Base-by-base conservation (phyloP, 176 grass and related monocot genomes). In the Zea luxurians region DNA sequence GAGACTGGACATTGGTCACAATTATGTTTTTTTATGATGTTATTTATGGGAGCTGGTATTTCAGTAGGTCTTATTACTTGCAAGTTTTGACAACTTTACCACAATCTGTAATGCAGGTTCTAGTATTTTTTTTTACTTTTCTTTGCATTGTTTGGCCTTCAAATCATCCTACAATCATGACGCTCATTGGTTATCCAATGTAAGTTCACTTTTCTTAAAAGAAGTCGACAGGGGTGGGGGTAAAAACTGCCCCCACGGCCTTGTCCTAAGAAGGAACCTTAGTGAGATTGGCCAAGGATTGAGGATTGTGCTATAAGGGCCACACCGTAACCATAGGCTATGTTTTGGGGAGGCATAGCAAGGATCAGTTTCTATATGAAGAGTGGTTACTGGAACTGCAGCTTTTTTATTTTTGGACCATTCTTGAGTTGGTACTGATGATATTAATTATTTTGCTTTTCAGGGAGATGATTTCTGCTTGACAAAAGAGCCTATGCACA, bases 71-170 rank as follows among this genome's bases (percentile, higher is more conserved):
- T 8, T 21, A 76, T 9, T 10, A 83, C 15, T 6, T 10, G 13
- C 43, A 70, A 8, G 12, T 13, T 70, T 40, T 4, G 43, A 53
- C 44, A 52, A 53, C 10, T 67, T 61, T 67, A 52, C 36, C 43
- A 73, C 18, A 11, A 44, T 79, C 10, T 83, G 55, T 78, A 73
- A 54, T 84, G 38, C 58, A 88, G 91, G 88, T 88, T 27, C 91
- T 93, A 64, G 84, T 91, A 47, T 84, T 97, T 87, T 93, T 97
- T 87, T 93, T 93, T 69, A 86, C 93, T 68, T 85, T 88, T 91
- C 76, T 89, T 93, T 91, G 93, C 90, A 81, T 88, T 79, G 13
- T 78, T 97, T 41, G 91, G 91, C 73, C 88, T 97, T 63, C 86
- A 93, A 78, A 91, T 97, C 75, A 93, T 97, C 7, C 64, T 90